Percentiles rank a stretch among this genome's conserved stretches.
Conservation (phyloP, 2,329 filamentous ascomycete genomes). For the Cryphonectria japonica region DNA sequence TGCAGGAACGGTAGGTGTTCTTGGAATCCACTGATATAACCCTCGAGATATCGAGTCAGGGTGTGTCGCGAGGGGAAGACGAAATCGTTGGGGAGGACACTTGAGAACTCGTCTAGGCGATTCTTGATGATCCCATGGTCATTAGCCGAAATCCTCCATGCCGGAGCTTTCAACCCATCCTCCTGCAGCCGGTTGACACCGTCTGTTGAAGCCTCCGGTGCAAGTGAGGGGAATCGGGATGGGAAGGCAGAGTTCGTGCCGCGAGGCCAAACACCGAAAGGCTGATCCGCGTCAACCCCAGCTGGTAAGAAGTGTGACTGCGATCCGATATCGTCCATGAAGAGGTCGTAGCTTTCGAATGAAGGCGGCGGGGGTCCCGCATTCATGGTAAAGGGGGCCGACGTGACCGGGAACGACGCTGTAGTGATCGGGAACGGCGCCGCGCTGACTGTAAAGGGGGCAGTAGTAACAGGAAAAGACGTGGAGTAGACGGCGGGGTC, state of each 20-base stretch:
- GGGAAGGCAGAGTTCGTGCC: constrained; percentile 54
- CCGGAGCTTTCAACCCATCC: constrained; percentile 44
- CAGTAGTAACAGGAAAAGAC: constrained; percentile 44
- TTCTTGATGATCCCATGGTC: constrained; percentile 61
- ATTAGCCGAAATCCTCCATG: constrained; percentile 54
- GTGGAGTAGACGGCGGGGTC: constrained; percentile 48
- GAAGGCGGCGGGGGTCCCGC: constrained; percentile 37
- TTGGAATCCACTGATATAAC: constrained; percentile 70
- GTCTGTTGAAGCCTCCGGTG: constrained; percentile 51
- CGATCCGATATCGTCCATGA: constrained; percentile 60
- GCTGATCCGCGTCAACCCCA: constrained; percentile 43
- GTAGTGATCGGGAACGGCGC: constrained; percentile 37
- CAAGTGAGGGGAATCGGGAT: constrained; percentile 57
- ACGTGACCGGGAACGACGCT: constrained; percentile 45
- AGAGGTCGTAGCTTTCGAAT: constrained; percentile 63
- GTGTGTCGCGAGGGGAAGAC: constrained; percentile 71
- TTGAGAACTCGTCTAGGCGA: constrained; percentile 64
- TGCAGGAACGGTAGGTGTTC: constrained; percentile 67
- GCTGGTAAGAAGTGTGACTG: constrained; percentile 60
- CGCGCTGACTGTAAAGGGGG: constrained; percentile 33
- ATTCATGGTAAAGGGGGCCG: constrained; percentile 35
- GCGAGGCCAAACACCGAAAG: constrained; percentile 55
- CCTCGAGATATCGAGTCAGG: constrained; percentile 69
- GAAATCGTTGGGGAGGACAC: constrained; percentile 64
- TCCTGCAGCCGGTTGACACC: constrained; percentile 44